These are phyloP conservation scores for Backusella macrospora DNA, from an alignment of 192 early-diverging fungal species.

Conservation along the genomic window DNA sequence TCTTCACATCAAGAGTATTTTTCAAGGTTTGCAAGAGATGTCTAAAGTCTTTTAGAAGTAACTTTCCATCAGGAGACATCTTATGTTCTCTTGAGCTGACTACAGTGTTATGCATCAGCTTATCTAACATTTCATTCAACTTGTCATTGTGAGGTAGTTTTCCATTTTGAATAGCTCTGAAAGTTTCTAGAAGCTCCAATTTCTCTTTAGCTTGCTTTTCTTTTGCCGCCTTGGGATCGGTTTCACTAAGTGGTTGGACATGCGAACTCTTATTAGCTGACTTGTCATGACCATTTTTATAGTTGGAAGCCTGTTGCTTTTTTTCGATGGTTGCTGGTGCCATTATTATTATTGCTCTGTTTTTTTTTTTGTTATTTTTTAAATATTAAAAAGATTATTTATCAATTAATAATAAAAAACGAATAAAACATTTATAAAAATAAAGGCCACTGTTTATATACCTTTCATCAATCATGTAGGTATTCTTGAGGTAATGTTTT, in stretches of 20 bases:
- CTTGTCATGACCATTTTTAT: background rate
- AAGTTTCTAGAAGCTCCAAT: slow-evolving; percentile 39
- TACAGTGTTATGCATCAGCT: slow-evolving; percentile 25
- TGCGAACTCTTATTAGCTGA: too few species aligned
- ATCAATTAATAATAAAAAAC: background rate
- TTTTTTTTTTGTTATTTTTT: too few species aligned
- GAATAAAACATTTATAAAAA: background rate
- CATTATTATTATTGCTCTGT: too few species aligned
- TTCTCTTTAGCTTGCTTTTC: slow-evolving; percentile 30
- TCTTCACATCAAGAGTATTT: slow-evolving; percentile 40
- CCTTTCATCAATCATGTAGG: background rate
- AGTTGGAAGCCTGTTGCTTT: background rate
- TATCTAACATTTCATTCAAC: slow-evolving; percentile 35
- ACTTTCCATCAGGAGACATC: slow-evolving; percentile 43
- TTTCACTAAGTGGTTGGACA: slow-evolving; percentile 3
- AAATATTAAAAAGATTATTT: too few species aligned
- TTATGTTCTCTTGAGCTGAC: slow-evolving; percentile 42
- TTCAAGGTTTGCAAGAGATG: slow-evolving; percentile 40
- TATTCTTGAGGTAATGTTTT: slow-evolving; percentile 10
- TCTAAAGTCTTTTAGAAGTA: slow-evolving; percentile 42
- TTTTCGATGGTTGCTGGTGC: background rate
- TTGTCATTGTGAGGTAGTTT: slow-evolving; percentile 48
- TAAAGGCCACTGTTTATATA: background rate
- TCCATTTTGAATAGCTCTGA: slow-evolving; percentile 42
- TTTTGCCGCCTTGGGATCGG: slow-evolving; percentile 6